Percentiles rank a stretch among this genome's conserved stretches.
Conservation (phyloP, 2,329 filamentous ascomycete genomes). For the Aurifilum marmelostoma region DNA sequence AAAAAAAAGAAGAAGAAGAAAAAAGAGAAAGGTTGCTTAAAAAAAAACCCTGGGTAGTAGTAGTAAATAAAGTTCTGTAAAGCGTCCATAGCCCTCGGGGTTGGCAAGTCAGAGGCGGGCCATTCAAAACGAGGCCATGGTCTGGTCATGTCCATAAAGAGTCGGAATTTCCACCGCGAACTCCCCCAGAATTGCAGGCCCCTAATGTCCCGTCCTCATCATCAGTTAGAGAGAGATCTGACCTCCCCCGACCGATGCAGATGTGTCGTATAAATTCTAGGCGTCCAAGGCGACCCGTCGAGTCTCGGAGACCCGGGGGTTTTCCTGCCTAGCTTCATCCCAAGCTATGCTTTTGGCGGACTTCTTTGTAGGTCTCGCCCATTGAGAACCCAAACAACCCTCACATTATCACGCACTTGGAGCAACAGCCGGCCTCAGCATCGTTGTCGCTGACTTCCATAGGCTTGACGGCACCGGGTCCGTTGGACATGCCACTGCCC, state of each 20-base stretch:
- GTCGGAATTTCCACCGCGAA: constrained; percentile 25
- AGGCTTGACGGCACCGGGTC: constrained; percentile 67
- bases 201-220: constrained; percentile 24
- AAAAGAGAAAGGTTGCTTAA: constrained; percentile 32
- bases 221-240: constrained; percentile 22
- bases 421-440: constrained; percentile 76
- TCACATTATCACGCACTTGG: constrained; percentile 89
- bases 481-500: constrained; percentile 66
- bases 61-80: constrained; percentile 31
- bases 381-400: constrained; percentile 18
- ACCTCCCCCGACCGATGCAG: constrained; percentile 29
- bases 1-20: constrained; percentile 35
- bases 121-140: constrained; percentile 29
- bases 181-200: constrained; percentile 31
- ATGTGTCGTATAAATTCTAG: constrained; percentile 30
- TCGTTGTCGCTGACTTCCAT: constrained; percentile 77
- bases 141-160: constrained; percentile 29
- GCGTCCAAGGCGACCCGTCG: constrained; percentile 22
- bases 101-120: constrained; percentile 26
- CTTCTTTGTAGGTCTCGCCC: constrained; percentile 18
- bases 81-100: constrained; percentile 28
- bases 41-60: constrained; percentile 29
- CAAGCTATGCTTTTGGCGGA: constrained; percentile 8
- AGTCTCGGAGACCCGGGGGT: constrained; percentile 12
- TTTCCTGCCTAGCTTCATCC: constrained; percentile 11